Evolutionary conservation across 208 protist genomes (phyloP).

Genomic region (Angomonas deanei): DNA sequence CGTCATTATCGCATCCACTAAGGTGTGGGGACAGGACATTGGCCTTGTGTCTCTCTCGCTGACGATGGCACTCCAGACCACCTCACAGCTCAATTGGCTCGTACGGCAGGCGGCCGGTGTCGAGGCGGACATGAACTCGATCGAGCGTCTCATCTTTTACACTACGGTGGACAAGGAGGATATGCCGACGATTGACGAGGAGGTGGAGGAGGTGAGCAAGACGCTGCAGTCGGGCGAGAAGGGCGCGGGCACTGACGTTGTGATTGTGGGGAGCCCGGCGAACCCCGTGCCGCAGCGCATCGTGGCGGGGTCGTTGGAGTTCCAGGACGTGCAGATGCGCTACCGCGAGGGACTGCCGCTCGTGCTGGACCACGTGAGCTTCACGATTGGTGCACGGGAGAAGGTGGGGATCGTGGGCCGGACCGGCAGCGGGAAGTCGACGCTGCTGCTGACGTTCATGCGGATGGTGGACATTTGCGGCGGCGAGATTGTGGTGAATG

Average conservation of each 20-base stretch:
- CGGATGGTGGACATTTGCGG: constrained; percentile 85
- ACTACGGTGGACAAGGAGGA: constrained; percentile 18
- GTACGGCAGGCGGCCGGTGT: constrained; percentile 39
- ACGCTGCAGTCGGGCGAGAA: background rate
- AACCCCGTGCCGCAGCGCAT: background rate
- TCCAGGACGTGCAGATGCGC: constrained; percentile 50
- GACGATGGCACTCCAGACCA: constrained; percentile 59
- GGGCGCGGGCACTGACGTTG: background rate
- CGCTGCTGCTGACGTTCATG: constrained; percentile 69
- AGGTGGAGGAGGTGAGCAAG: constrained; percentile 39
- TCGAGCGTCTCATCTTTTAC: constrained; percentile 83
- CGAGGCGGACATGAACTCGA: constrained; percentile 83
- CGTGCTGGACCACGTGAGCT: constrained; percentile 59
- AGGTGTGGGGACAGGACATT: constrained; percentile 13
- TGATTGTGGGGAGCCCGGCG: background rate
- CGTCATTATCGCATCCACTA: constrained; percentile 36
- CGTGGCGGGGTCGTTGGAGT: constrained; percentile 29
- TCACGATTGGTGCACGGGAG: constrained; percentile 40
- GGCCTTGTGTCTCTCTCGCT: constrained; percentile 64
- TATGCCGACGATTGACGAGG: constrained; percentile 2
- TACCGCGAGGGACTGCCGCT: constrained; percentile 65
- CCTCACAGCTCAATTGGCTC: constrained; percentile 43
- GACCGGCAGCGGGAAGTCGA: constrained; percentile 84
- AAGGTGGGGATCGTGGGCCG: constrained; percentile 68
- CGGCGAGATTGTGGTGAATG: constrained; percentile 32